Base-by-base conservation (phyloP, 169 alveolate genomes). In the Eimeria tenella region DNA sequence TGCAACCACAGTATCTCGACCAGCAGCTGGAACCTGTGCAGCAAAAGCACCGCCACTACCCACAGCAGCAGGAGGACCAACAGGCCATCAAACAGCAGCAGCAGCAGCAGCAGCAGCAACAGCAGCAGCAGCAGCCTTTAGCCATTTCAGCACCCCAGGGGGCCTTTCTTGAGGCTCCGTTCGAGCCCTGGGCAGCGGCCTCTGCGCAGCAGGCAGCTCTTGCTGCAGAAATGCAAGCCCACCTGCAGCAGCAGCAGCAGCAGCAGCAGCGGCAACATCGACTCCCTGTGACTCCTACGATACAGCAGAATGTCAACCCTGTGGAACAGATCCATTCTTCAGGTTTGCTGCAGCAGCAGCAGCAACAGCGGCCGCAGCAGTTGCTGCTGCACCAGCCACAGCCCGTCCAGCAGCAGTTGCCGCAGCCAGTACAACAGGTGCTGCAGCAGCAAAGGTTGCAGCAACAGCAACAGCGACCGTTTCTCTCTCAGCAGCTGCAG, bases 341-440 rank as follows among this genome's bases (percentile, higher is more conserved):
- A 58, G 42, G 65, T 58, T 11, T 58, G 11, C 65, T 11, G 65
- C 17, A 9, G 11, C 65, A 58, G 65, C 65, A 58, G 65, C 65
- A 17, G 77, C 77, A 68, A 7, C 9, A 11, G 77, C 50, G 13
- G 77, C 77, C 9, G 77, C 77, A 17, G 77, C 77, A 68, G 77
- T n/a, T 11, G 77, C 77, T 11, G 77, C 77, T 11, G 77, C 77
- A 17, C 25, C 77, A 15, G 77, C 77, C 9, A n/a, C 77, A 68
- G 77, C 53, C 11, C 25, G 25, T 21, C 25, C 77, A 68, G 77
- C 49, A 68, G 77, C 77, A 68, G 77, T n/a, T 21, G 42, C 77
- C 9, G 31, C 77, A 68, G 50, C 77, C n/a, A 15, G n/a, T 11
- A 15, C 65, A 11, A 15, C 65, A 58, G 65, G n/a, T 11, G 65